phyloP scores from a whole-genome alignment of 768 basidiomycete species.

The Glaciozyma antarctica region DNA sequence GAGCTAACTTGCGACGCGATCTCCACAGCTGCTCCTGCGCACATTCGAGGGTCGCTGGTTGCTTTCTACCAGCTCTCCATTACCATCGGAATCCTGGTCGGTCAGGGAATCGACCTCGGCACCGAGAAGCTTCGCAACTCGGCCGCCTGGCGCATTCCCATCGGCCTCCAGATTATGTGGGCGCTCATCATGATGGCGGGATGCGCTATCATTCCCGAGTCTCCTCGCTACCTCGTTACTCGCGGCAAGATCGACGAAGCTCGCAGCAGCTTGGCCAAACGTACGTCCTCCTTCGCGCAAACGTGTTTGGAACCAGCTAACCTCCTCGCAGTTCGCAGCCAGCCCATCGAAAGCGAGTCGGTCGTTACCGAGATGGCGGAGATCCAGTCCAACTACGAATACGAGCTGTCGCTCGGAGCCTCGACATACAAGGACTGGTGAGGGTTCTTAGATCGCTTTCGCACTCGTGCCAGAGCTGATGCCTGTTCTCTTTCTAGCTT shows the following conservation, averaged over 20 bases:
- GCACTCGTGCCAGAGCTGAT: too few relatives aligned
- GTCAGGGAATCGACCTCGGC: neutral
- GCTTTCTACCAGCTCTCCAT: too few relatives aligned
- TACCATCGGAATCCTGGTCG: too few relatives aligned
- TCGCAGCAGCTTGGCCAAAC: neutral
- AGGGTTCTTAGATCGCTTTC: too few relatives aligned
- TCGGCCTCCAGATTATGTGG: constrained; percentile 53
- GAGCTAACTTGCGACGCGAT: neutral
- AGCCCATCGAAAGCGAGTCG: neutral
- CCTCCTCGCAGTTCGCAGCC: neutral
- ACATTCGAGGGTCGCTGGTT: too few relatives aligned
- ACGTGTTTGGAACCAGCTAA: too few relatives aligned
- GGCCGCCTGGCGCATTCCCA: constrained; percentile 44
- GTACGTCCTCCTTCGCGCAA: too few relatives aligned
- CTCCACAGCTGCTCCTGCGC: too few relatives aligned
- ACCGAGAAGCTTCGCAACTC: neutral
- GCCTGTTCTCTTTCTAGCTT: neutral
- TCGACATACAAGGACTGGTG: too few relatives aligned
- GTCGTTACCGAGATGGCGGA: neutral
- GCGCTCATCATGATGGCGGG: constrained; percentile 47
- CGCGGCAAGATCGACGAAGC: constrained; percentile 45
- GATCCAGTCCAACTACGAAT: neutral
- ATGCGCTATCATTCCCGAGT: constrained; percentile 48
- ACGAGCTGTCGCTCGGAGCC: too few relatives aligned
- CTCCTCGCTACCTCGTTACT: constrained; percentile 61